These are phyloP conservation scores for Isatis tinctoria DNA, from an alignment of 345 rosid genomes.

Conservation along the genomic window DNA sequence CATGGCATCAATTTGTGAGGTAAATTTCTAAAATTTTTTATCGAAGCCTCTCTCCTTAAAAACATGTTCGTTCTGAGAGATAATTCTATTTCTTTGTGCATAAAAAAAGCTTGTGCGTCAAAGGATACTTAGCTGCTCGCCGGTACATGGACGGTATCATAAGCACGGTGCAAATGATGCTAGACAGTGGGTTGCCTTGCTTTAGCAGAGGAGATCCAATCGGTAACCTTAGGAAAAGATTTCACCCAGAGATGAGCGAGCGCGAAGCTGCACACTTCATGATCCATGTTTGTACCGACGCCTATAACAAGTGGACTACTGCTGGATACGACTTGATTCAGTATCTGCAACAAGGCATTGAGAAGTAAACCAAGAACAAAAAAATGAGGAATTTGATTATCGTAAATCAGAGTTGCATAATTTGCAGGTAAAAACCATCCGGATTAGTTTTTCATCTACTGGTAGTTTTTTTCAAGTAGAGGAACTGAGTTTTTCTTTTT, in stretches of 20 bases:
- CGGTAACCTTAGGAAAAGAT: conserved; percentile 93
- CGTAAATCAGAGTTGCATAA: background rate
- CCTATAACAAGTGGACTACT: conserved; percentile 95
- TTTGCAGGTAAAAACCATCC: conserved; percentile 8
- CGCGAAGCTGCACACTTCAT: conserved; percentile 96
- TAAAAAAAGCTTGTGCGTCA: conserved; percentile 69
- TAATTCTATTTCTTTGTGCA: background rate
- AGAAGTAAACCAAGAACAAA: conserved; percentile 44
- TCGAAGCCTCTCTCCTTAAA: background rate
- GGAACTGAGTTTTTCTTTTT: background rate
- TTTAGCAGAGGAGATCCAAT: conserved; percentile 97
- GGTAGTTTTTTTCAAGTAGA: background rate
- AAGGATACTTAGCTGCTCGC: conserved; percentile 85
- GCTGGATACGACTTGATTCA: conserved; percentile 94
- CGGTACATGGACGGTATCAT: conserved; percentile 91
- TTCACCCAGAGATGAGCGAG: conserved; percentile 94
- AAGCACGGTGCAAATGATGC: conserved; percentile 77
- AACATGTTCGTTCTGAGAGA: background rate
- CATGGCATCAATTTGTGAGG: conserved; percentile 84
- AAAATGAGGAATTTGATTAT: background rate
- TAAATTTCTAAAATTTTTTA: conserved; percentile 15
- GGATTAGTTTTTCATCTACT: background rate
- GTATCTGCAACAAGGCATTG: conserved; percentile 95
- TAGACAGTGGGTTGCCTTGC: conserved; percentile 97
- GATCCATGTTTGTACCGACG: conserved; percentile 81